Evolutionary conservation across 1,139 yeast genomes (phyloP).

Genomic region (Yamadazyma blattariae): DNA sequence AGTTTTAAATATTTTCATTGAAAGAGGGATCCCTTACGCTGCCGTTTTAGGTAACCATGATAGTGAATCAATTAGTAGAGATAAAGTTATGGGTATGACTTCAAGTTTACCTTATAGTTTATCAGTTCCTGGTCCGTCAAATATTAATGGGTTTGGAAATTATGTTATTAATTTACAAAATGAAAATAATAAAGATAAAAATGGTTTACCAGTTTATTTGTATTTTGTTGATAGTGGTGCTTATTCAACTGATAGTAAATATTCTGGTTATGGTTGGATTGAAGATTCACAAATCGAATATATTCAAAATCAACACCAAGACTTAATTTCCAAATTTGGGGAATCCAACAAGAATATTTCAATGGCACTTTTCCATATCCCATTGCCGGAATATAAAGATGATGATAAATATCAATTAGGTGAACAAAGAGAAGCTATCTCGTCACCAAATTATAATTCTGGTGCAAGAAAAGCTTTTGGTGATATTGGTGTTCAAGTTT

Average conservation of each 20-base stretch:
- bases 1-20: conserved; percentile 69
- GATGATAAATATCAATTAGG: conserved; percentile 55
- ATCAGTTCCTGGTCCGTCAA: conserved; percentile 59
- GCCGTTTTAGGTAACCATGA: conserved; percentile 63
- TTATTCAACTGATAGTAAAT: conserved; percentile 60
- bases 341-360: conserved; percentile 58
- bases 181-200: too few species aligned
- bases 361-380: conserved; percentile 94
- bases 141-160: conserved; percentile 80
- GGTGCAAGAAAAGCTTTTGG: conserved; percentile 59
- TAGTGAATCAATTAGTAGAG: conserved; percentile 63
- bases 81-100: conserved; percentile 56
- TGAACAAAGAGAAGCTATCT: conserved; percentile 61
- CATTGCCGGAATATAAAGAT: conserved; percentile 76
- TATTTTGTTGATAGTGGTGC: conserved; percentile 84
- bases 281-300: conserved; percentile 69
- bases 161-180: conserved; percentile 56
- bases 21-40: conserved; percentile 73
- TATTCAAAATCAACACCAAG: conserved; percentile 39
- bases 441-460: conserved; percentile 72
- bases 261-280: conserved; percentile 85
- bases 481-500: conserved; percentile 64
- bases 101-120: conserved; percentile 64
- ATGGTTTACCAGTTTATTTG: conserved; percentile 52
- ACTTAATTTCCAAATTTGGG: too few species aligned